These are phyloP conservation scores for Ceratocystis cubensis DNA, from an alignment of 2,329 filamentous ascomycete genomes.

Conservation along the genomic window DNA sequence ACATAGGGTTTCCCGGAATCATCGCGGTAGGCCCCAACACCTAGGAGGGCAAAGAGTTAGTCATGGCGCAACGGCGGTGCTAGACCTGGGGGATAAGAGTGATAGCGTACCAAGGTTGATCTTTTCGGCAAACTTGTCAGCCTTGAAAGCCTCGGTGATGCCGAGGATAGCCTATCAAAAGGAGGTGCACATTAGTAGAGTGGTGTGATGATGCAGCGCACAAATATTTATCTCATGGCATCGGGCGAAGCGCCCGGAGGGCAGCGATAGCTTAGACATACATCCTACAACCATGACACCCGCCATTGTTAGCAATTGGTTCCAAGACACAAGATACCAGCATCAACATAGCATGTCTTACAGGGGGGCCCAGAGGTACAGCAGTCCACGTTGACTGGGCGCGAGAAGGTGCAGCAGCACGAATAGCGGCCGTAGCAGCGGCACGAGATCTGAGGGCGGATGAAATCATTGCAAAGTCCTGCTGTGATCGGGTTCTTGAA, in stretches of 20 bases:
- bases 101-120: slow-evolving; percentile 73
- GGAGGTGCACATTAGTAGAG: background rate
- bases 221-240: background rate
- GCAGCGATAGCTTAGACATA: slow-evolving; percentile 7
- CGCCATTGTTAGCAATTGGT: slow-evolving; percentile 13
- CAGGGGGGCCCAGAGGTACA: slow-evolving; percentile 86
- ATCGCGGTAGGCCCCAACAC: slow-evolving; percentile 96
- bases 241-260: background rate
- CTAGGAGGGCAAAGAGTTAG: slow-evolving; percentile 31
- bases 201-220: background rate
- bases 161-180: slow-evolving; percentile 61
- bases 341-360: slow-evolving; percentile 35
- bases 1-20: slow-evolving; percentile 97
- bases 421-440: slow-evolving; percentile 30
- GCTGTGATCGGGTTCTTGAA: background rate
- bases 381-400: slow-evolving; percentile 76
- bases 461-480: slow-evolving; percentile 33
- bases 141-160: slow-evolving; percentile 98
- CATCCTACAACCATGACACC: slow-evolving; percentile 14
- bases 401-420: slow-evolving; percentile 34
- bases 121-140: slow-evolving; percentile 84
- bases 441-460: slow-evolving; percentile 34
- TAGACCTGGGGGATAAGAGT: slow-evolving; percentile 8
- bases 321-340: background rate
- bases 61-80: slow-evolving; percentile 15